Base-by-base conservation (phyloP, 192 early-diverging fungal species). In the Dimargaris xerosporica region DNA sequence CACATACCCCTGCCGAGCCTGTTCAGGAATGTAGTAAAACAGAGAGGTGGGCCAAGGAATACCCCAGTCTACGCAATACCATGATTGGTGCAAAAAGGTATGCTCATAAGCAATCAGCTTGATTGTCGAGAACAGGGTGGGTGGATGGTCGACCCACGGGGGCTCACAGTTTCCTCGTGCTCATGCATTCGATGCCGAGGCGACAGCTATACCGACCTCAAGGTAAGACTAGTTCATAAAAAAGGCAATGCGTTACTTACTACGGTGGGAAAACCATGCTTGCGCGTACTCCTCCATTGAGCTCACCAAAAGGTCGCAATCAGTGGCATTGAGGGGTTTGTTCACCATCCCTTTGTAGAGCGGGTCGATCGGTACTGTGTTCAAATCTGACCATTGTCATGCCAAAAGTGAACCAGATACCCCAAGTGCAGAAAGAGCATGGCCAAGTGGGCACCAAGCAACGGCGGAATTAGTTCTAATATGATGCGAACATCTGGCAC, bases 281-380 rank as follows among this genome's bases (percentile, higher is more conserved):
- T 34, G 30, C 28, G 28, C 54, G 23, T 28, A 34, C 5, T 9
- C 54, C 6, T 26, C 29, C 54, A 56, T 34, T 5, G 54, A 56
- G 3, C 29, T 13, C 23, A 34, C 9, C 54, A 56, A 56, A 15
- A 19, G 7, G 29, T 56, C 54, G 19, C n/a, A 34, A 28, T 56
- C 54, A 17, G 54, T 29, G 23, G 28, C 54, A n/a, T 56, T 10
- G 3, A 56, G 30, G 4, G 25, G 25, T 30, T 56, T 23, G 28
- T 29, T 34, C 12, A 29, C 29, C 54, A 56, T n/a, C 19, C n/a
- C 19, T 56, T 56, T 56, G 16, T 56, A 56, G 54, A 34, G 28
- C 19, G 54, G 54, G 28, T 56, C 54, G 9, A 19, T 56, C 23
- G 54, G 54, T 9, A 12, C 29, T 13, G 54, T 29, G 30, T 56